Conservation (phyloP, 1,284 basidiomycete genomes). For the Neolentinus lepideus region DNA sequence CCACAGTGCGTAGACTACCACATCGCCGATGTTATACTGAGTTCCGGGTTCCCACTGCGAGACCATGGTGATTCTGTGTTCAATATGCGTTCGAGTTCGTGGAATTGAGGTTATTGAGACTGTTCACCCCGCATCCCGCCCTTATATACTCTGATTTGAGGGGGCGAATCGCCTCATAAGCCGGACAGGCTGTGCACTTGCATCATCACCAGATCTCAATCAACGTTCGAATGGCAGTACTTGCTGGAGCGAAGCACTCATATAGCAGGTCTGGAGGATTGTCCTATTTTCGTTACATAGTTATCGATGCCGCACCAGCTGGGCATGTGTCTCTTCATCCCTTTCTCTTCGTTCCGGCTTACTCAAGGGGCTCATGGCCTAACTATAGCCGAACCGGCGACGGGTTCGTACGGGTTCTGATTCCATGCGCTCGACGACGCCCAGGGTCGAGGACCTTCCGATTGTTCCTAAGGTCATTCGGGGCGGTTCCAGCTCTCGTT, state of each 20-base stretch:
- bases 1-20: no score
- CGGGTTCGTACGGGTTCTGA: neutral
- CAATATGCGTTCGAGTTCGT: no score
- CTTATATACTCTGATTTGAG: neutral
- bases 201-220: neutral
- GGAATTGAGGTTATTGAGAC: no score
- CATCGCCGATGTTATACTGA: conserved; percentile 45
- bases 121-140: neutral
- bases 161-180: neutral
- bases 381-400: neutral
- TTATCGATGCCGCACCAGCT: neutral
- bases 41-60: conserved; percentile 56
- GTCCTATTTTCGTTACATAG: neutral
- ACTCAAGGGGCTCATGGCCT: neutral
- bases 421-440: neutral
- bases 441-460: neutral
- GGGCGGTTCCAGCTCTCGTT: neutral
- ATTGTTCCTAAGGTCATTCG: neutral
- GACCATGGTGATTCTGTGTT: conserved; percentile 24
- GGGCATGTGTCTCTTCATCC: neutral
- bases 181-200: neutral
- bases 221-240: neutral
- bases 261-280: neutral
- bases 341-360: neutral
- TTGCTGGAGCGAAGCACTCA: neutral